These are phyloP conservation scores for Stephania cephalantha DNA, from an alignment of 164 flowering plant genomes.

Conservation along the genomic window DNA sequence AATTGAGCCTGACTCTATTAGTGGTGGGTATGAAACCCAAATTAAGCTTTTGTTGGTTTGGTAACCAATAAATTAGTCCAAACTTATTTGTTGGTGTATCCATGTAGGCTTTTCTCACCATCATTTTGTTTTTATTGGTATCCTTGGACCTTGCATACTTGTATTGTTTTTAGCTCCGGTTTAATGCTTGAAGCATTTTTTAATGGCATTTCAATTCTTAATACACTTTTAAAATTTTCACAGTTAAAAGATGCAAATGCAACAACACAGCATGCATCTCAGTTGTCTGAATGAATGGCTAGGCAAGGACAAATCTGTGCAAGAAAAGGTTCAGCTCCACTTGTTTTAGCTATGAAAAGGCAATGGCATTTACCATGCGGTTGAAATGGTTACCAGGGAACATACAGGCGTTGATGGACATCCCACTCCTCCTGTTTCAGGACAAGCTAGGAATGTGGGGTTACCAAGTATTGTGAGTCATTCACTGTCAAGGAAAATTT, in stretches of 20 bases:
- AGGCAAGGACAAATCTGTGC: conserved; percentile 1
- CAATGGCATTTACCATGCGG: conserved; percentile 2
- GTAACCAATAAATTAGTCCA: not conserved
- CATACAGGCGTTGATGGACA: conserved; percentile 8
- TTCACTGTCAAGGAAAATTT: conserved; percentile 1
- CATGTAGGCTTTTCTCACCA: not conserved
- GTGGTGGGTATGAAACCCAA: conserved; percentile 63
- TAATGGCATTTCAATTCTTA: not conserved
- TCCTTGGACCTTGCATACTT: not conserved
- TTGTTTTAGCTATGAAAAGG: not conserved
- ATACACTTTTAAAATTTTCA: too few relatives aligned
- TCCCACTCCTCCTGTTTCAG: conserved; percentile 8
- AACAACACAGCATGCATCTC: not conserved
- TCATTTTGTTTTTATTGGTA: not conserved
- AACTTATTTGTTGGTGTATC: not conserved
- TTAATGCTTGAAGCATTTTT: not conserved
- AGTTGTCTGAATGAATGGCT: not conserved
- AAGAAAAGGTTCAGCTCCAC: conserved; percentile 11
- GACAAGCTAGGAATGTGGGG: conserved; percentile 17
- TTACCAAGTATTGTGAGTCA: conserved; percentile 1
- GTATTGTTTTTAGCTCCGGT: not conserved
- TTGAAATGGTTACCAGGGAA: conserved; percentile 13
- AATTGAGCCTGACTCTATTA: conserved; percentile 86
- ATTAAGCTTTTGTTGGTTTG: not conserved
- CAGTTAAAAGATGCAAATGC: not conserved